Evolutionary conservation across 768 basidiomycete genomes (phyloP).

Genomic region (Vararia minispora): DNA sequence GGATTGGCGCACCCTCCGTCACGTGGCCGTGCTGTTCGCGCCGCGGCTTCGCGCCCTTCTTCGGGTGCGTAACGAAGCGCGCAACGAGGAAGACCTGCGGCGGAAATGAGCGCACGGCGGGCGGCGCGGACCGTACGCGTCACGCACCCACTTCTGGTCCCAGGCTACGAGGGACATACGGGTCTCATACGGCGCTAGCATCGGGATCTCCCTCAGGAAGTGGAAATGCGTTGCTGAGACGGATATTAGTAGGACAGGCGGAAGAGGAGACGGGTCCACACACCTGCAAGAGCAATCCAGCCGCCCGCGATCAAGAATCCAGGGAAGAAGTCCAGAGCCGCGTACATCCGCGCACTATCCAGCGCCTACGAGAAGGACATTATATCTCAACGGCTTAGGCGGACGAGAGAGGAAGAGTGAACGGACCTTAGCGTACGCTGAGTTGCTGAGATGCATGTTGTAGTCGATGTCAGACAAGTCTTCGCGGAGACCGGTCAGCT

Average conservation of each 20-base stretch:
- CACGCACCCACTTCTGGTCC: conserved; percentile 72
- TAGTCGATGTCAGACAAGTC: conserved; percentile 67
- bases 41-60: conserved; percentile 18
- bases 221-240: conserved; percentile 49
- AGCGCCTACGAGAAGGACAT: conserved; percentile 16
- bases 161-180: conserved; percentile 45
- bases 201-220: conserved; percentile 63
- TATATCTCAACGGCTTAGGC: not conserved
- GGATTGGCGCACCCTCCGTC: conserved; percentile 16
- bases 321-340: conserved; percentile 40
- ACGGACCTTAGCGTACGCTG: conserved; percentile 63
- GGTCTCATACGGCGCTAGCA: conserved; percentile 51
- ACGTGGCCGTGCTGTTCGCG: conserved; percentile 9
- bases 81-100: conserved; percentile 48
- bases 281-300: conserved; percentile 44
- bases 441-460: conserved; percentile 70
- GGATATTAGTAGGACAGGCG: not conserved
- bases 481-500: too few species aligned
- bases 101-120: not conserved
- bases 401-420: not conserved
- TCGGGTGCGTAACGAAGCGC: conserved; percentile 50
- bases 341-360: conserved; percentile 31
- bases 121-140: too few species aligned
- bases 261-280: not conserved
- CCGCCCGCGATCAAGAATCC: conserved; percentile 48